A percentile compares a stretch with the other conserved stretches of the same genome.
phyloP scores from a whole-genome alignment of 2,329 filamentous ascomycete species.

The Hysterium pulicare region DNA sequence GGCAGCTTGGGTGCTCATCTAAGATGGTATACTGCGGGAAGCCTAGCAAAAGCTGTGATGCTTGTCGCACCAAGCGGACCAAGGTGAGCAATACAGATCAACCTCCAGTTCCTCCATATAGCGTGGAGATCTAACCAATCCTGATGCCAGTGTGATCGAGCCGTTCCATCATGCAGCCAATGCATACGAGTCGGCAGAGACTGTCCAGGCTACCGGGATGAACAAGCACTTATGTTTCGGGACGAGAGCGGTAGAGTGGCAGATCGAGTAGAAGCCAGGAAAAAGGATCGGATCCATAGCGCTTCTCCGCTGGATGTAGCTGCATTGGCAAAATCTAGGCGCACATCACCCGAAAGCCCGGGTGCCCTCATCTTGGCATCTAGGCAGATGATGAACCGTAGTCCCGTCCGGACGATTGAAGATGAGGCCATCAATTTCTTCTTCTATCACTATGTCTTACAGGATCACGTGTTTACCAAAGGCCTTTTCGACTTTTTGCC shows the following conservation, averaged over 20 bases:
- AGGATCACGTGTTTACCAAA: background rate
- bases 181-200: slow-evolving; percentile 15
- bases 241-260: slow-evolving; percentile 14
- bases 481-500: slow-evolving; percentile 14
- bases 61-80: slow-evolving; percentile 15
- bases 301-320: too few relatives aligned
- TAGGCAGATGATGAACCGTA: too few relatives aligned
- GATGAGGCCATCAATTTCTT: slow-evolving; percentile 15
- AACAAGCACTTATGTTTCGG: slow-evolving; percentile 17
- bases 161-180: slow-evolving; percentile 17
- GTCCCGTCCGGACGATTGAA: too few relatives aligned
- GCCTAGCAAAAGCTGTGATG: slow-evolving; percentile 16
- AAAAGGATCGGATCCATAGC: too few relatives aligned
- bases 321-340: too few relatives aligned
- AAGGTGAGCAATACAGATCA: slow-evolving; percentile 14
- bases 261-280: background rate
- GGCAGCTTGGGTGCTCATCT: too few relatives aligned
- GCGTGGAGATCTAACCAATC: too few relatives aligned
- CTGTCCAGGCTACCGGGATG: slow-evolving; percentile 20
- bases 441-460: slow-evolving; percentile 11
- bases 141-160: slow-evolving; percentile 19
- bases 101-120: slow-evolving; percentile 4
- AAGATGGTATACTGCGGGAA: slow-evolving; percentile 17
- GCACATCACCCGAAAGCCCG: too few relatives aligned
- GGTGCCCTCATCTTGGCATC: too few relatives aligned